These are phyloP conservation scores for Sporobolomyces pararoseus DNA, from an alignment of 768 basidiomycete species.

Conservation along the genomic window DNA sequence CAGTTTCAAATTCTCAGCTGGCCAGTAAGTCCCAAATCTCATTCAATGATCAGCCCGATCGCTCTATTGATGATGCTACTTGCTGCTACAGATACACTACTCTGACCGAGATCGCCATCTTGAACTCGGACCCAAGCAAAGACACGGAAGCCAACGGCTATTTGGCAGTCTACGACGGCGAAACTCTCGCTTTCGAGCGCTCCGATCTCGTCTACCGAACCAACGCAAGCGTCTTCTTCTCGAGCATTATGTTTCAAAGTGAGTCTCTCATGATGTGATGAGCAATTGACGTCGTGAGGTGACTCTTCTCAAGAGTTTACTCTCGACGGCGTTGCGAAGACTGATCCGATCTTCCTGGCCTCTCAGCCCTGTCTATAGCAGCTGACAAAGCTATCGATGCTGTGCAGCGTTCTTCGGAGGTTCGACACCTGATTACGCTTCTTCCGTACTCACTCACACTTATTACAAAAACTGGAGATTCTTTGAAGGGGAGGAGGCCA, in stretches of 20 bases:
- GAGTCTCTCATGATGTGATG: not conserved
- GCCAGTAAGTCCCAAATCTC: not conserved
- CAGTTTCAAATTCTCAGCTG: constrained; percentile 10
- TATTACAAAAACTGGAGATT: constrained; percentile 26
- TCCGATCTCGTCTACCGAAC: constrained; percentile 16
- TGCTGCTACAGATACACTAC: constrained; percentile 2
- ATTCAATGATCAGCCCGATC: too few species aligned
- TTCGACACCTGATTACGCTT: constrained; percentile 11
- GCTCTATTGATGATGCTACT: not conserved
- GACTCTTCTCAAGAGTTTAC: too few species aligned
- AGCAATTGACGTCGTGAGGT: too few species aligned
- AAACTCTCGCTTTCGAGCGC: constrained; percentile 15
- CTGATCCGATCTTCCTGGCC: too few species aligned
- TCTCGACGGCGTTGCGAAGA: not conserved
- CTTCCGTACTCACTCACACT: constrained; percentile 1
- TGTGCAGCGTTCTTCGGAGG: constrained; percentile 40
- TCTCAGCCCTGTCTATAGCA: not conserved
- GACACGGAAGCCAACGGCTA: constrained; percentile 26
- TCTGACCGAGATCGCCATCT: constrained; percentile 20
- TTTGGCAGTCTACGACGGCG: constrained; percentile 19
- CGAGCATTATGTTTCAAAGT: constrained; percentile 11
- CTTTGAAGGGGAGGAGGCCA: constrained; percentile 20
- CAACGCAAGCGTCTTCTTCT: constrained; percentile 19
- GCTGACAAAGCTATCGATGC: too few species aligned
- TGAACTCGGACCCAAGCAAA: constrained; percentile 1